A percentile compares a stretch with the other conserved stretches of the same genome.
Conservation (phyloP, 2,329 filamentous ascomycete genomes). For the Fonsecaea erecta region DNA sequence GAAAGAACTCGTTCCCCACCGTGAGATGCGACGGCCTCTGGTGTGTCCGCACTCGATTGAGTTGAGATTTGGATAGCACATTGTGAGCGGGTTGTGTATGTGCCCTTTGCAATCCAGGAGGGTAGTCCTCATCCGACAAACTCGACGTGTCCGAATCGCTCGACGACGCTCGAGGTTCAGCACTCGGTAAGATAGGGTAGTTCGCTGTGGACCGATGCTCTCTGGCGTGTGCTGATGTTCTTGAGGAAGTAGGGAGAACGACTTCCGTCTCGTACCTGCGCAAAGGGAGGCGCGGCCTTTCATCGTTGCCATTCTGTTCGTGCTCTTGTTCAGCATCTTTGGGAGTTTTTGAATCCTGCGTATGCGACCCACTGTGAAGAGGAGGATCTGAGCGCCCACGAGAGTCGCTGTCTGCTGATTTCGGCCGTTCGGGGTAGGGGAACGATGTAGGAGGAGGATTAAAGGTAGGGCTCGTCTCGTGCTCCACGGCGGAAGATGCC, state of each 20-base stretch:
- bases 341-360: background rate
- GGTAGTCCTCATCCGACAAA: conserved; percentile 27
- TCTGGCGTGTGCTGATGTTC: conserved; percentile 9
- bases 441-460: conserved; percentile 26
- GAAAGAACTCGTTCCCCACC: conserved; percentile 34
- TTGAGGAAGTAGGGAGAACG: conserved; percentile 18
- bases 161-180: background rate
- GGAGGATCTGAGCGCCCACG: conserved; percentile 18
- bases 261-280: conserved; percentile 30
- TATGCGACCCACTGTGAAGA: conserved; percentile 12
- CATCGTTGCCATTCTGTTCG: background rate
- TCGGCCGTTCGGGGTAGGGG: conserved; percentile 12
- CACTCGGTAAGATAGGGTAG: background rate
- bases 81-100: conserved; percentile 19
- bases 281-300: conserved; percentile 19
- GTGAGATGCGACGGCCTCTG: conserved; percentile 16
- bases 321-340: background rate
- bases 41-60: conserved; percentile 30
- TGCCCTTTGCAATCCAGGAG: conserved; percentile 18
- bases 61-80: conserved; percentile 28
- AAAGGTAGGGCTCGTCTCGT: conserved; percentile 14
- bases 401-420: background rate
- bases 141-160: conserved; percentile 25
- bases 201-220: conserved; percentile 17
- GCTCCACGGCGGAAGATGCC: conserved; percentile 20